These are phyloP conservation scores for Rhododendron vialii DNA, from an alignment of 148 eudicot genomes.

Conservation along the genomic window DNA sequence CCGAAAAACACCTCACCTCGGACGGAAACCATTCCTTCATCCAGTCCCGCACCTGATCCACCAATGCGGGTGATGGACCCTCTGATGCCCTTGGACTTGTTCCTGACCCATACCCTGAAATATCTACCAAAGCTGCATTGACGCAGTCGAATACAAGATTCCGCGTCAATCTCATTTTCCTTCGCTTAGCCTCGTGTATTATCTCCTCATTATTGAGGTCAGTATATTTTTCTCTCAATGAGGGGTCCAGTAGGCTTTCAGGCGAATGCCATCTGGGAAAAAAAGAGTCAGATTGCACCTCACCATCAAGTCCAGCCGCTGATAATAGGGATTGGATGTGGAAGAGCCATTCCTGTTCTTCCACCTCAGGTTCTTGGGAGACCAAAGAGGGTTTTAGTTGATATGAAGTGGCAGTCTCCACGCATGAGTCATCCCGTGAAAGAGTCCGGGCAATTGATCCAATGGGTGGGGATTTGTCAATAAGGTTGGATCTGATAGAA, in stretches of 20 bases:
- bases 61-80: slow-evolving; percentile 17
- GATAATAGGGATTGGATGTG: slow-evolving; percentile 63
- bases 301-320: slow-evolving; percentile 46
- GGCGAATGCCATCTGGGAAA: slow-evolving; percentile 68
- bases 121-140: slow-evolving; percentile 55
- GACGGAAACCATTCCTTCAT: slow-evolving; percentile 57
- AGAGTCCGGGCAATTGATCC: slow-evolving; percentile 89
- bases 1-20: slow-evolving; percentile 30
- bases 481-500: slow-evolving; percentile 55
- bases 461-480: slow-evolving; percentile 93
- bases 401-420: slow-evolving; percentile 37
- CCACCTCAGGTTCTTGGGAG: slow-evolving; percentile 40
- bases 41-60: slow-evolving; percentile 54
- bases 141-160: slow-evolving; percentile 88
- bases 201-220: slow-evolving; percentile 48
- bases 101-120: slow-evolving; percentile 26
- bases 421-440: slow-evolving; percentile 60
- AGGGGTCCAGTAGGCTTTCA: slow-evolving; percentile 77
- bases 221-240: slow-evolving; percentile 52
- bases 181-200: slow-evolving; percentile 48
- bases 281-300: slow-evolving; percentile 33
- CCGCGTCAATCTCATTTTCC: slow-evolving; percentile 52
- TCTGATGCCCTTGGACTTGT: slow-evolving; percentile 16
- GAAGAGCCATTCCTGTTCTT: slow-evolving; percentile 55
- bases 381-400: slow-evolving; percentile 37